Evolutionary conservation across 768 basidiomycete genomes (phyloP).

Genomic region (Flagelloscypha sp.): DNA sequence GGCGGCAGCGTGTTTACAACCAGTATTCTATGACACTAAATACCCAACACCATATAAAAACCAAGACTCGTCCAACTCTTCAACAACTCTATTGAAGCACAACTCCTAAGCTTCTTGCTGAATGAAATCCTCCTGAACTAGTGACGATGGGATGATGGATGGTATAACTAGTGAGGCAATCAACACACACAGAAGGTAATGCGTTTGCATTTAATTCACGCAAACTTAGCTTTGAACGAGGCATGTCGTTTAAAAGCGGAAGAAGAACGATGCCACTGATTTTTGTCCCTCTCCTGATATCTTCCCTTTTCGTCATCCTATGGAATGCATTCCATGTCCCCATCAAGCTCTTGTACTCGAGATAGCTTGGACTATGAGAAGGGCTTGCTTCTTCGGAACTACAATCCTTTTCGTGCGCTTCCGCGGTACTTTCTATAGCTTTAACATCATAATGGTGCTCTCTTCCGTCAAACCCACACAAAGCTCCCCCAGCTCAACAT

Average conservation of each 20-base stretch:
- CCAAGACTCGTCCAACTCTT: constrained; percentile 71
- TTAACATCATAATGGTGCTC: too few species aligned
- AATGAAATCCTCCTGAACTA: constrained; percentile 60
- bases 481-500: too few species aligned
- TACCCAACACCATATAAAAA: constrained; percentile 75
- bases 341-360: constrained; percentile 56
- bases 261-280: constrained; percentile 36
- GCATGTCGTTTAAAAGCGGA: constrained; percentile 50
- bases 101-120: constrained; percentile 50
- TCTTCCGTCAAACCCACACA: too few species aligned
- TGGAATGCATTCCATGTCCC: constrained; percentile 66
- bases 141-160: constrained; percentile 77
- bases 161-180: constrained; percentile 71
- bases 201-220: constrained; percentile 10
- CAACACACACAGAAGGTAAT: constrained; percentile 14
- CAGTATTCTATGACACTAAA: constrained; percentile 65
- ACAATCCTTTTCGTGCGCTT: too few species aligned
- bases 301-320: constrained; percentile 48
- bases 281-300: constrained; percentile 49
- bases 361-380: constrained; percentile 55
- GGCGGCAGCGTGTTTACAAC: too few species aligned
- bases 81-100: constrained; percentile 64
- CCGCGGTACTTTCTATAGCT: too few species aligned
- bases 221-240: constrained; percentile 36
- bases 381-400: constrained; percentile 58